Base-by-base conservation (phyloP, 495 filamentous ascomycete genomes). In the Neurospora sp. region DNA sequence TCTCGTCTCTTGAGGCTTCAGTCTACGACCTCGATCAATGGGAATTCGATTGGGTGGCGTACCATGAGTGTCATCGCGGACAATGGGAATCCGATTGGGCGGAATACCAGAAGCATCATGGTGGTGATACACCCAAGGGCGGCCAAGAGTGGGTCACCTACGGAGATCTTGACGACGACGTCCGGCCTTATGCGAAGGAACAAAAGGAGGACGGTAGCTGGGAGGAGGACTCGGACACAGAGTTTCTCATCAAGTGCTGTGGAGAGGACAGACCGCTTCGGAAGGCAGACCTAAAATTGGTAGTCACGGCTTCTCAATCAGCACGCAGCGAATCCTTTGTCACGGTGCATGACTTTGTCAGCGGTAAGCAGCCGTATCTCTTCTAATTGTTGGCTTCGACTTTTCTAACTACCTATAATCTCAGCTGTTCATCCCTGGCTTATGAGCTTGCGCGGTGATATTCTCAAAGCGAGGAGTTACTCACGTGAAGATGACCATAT, bases 131-230 rank as follows among this genome's bases (percentile, higher is more conserved):
- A 31, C 31, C 31, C 3, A 31, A 31, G 31, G 31, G 31, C 31
- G 8, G n/a, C 70, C 62, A 18, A 23, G 66, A 74, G 72, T 70
- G 54, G 35, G 70, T 76, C 37, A 48, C 48, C 11, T 78, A 75
- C 39, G 75, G 77, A 72, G 71, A 74, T 70, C 73, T 78, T 70
- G 41, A 41, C 39, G 75, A 78, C 72, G 74, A 78, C 12, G 46
- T 40, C 70, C 73, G 70, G 48, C 37, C 7, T 38, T 38, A 38
- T 38, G 35, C 35, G 35, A 35, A 38, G 37, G 37, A 38, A 38
- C 37, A 38, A 38, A 69, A 74, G 18, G 71, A 75, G 41, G 73
- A 78, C 46, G 73, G 66, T 4, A 70, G 71, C 73, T 75, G 74
- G 74, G 73, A 74, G 59, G 62, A 71, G 66, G 71, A 75, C 42